These are phyloP conservation scores for Saprolegnia diclina DNA, from an alignment of 352 stramenopile species.

Conservation along the genomic window DNA sequence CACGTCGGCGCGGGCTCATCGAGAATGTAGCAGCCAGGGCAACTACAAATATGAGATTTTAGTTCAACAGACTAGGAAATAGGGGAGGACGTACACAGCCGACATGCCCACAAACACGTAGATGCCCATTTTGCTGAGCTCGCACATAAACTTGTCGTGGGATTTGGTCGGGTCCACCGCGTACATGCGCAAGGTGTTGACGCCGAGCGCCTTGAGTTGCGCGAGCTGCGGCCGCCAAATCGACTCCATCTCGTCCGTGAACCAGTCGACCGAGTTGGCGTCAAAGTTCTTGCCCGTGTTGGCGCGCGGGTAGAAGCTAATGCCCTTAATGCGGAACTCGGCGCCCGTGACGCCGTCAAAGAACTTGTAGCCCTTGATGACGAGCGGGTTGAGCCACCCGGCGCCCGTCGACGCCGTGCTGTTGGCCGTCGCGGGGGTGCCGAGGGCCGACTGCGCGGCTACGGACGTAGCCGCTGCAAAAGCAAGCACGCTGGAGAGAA, in stretches of 20 bases:
- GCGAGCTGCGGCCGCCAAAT: conserved; percentile 49
- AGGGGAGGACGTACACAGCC: conserved; percentile 35
- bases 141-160: conserved; percentile 78
- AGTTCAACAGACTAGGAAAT: background rate
- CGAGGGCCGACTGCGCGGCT: background rate
- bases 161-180: conserved; percentile 49
- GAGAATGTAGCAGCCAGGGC: conserved; percentile 45
- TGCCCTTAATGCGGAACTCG: conserved; percentile 66
- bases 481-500: background rate
- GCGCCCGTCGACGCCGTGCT: background rate
- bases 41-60: conserved; percentile 32
- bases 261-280: conserved; percentile 54
- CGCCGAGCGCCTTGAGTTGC: conserved; percentile 50
- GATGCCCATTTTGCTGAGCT: conserved; percentile 48
- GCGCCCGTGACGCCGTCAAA: conserved; percentile 61
- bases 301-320: conserved; percentile 63
- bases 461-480: background rate
- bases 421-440: background rate
- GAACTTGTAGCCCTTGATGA: conserved; percentile 79
- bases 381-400: conserved; percentile 35
- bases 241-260: conserved; percentile 47
- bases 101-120: conserved; percentile 64
- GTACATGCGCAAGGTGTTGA: conserved; percentile 71
- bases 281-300: conserved; percentile 44
- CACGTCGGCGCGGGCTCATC: conserved; percentile 41